These are phyloP conservation scores for Agrocybe pediades DNA, from an alignment of 768 basidiomycete genomes.

Conservation along the genomic window DNA sequence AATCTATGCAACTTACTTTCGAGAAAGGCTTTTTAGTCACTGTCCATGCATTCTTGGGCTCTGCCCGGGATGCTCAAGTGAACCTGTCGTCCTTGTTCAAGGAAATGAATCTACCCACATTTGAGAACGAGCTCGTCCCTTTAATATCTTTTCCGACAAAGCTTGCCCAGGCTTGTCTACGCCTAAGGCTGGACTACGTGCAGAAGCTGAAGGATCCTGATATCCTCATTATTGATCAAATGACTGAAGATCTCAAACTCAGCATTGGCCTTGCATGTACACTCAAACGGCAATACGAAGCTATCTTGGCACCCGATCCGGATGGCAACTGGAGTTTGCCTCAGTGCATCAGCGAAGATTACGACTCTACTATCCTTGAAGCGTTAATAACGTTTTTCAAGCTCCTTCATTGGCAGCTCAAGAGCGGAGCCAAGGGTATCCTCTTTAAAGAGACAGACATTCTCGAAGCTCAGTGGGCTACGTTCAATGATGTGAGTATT, in stretches of 20 bases:
- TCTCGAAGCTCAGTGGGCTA: constrained; percentile 95
- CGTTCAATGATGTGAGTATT: constrained; percentile 90
- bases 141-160: constrained; percentile 97
- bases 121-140: constrained; percentile 85
- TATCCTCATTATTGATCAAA: constrained; percentile 89
- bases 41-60: constrained; percentile 83
- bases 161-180: constrained; percentile 89
- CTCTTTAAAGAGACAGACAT: constrained; percentile 99
- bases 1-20: constrained; percentile 93
- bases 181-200: constrained; percentile 87
- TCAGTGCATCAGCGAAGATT: constrained; percentile 86
- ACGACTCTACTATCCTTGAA: constrained; percentile 87
- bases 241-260: constrained; percentile 90
- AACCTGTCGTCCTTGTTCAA: constrained; percentile 74
- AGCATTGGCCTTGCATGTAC: constrained; percentile 91
- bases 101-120: constrained; percentile 89
- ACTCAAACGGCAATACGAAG: constrained; percentile 93
- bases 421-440: constrained; percentile 87
- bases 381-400: constrained; percentile 90
- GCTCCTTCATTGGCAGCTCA: constrained; percentile 94
- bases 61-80: constrained; percentile 86
- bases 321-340: constrained; percentile 88
- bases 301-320: constrained; percentile 85
- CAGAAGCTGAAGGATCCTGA: constrained; percentile 88
- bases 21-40: constrained; percentile 88